A percentile compares a stretch with the other conserved stretches of the same genome.
Conservation (phyloP, 345 rosid genomes). For the Hypericum androsaemum region DNA sequence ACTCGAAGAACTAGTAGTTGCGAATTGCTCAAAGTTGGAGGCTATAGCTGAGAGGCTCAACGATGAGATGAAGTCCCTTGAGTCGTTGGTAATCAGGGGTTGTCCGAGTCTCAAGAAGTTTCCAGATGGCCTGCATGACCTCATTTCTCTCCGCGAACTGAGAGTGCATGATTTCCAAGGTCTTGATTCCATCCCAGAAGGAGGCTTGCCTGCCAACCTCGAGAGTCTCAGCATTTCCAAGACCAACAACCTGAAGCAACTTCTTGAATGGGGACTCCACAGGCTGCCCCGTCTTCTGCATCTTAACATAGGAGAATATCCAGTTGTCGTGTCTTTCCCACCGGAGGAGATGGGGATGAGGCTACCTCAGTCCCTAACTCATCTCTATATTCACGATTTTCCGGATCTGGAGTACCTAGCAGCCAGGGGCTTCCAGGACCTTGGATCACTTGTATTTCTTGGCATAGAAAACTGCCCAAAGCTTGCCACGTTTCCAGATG, state of each 20-base stretch:
- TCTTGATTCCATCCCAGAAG: constrained; percentile 5
- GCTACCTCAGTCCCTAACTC: constrained; percentile 9
- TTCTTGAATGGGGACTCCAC: constrained; percentile 22
- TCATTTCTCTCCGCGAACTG: constrained; percentile 6
- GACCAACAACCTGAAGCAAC: background rate
- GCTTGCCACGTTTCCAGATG: no score
- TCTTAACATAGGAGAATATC: constrained; percentile 8
- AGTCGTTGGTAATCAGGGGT: no score
- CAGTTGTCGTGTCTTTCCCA: constrained; percentile 13
- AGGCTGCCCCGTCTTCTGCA: constrained; percentile 7
- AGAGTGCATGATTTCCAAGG: background rate
- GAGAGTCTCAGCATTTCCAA: background rate
- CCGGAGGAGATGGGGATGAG: constrained; percentile 12
- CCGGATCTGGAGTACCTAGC: constrained; percentile 7
- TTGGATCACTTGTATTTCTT: no score
- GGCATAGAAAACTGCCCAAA: no score
- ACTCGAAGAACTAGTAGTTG: background rate
- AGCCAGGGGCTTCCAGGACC: no score
- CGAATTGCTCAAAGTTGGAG: background rate
- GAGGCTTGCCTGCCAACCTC: constrained; percentile 9
- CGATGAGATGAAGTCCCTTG: background rate
- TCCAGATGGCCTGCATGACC: background rate
- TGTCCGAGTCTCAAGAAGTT: constrained; percentile 1
- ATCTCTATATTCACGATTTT: constrained; percentile 1
- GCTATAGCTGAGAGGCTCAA: background rate